A percentile compares a stretch with the other conserved stretches of the same genome.
These are phyloP conservation scores for Brettanomyces sp. DNA, from an alignment of 805 yeast species.

Conservation along the genomic window DNA sequence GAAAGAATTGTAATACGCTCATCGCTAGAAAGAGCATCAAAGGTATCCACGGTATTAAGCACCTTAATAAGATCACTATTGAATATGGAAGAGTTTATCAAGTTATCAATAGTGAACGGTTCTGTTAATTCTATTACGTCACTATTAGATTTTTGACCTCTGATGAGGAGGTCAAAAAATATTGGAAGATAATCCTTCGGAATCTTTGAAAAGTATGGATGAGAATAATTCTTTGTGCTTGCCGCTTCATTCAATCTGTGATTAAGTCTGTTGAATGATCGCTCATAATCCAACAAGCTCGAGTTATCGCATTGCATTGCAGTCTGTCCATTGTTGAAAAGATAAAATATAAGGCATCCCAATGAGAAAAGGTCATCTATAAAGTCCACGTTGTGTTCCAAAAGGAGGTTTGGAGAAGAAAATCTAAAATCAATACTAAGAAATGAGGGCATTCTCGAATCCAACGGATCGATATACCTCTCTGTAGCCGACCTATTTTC, in stretches of 20 bases:
- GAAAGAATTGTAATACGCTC: slow-evolving; percentile 65
- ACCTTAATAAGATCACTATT: slow-evolving; percentile 78
- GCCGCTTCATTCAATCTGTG: slow-evolving; percentile 14
- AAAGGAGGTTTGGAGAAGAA: slow-evolving; percentile 75
- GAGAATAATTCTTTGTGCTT: slow-evolving; percentile 33
- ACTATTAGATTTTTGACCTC: slow-evolving; percentile 28
- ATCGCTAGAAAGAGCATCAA: slow-evolving; percentile 57
- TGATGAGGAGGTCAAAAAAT: slow-evolving; percentile 42
- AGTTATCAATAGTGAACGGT: slow-evolving; percentile 44
- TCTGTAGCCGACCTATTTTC: slow-evolving; percentile 41
- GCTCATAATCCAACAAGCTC: slow-evolving; percentile 47
- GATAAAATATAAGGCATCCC: slow-evolving; percentile 64
- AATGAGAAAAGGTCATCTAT: slow-evolving; percentile 79
- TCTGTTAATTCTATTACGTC: slow-evolving; percentile 20
- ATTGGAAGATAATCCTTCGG: slow-evolving; percentile 47
- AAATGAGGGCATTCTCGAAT: slow-evolving; percentile 67
- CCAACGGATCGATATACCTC: slow-evolving; percentile 59
- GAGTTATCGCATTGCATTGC: slow-evolving; percentile 32
- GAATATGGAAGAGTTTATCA: slow-evolving; percentile 66
- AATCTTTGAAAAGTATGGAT: slow-evolving; percentile 44
- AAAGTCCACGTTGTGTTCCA: slow-evolving; percentile 53
- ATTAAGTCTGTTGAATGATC: slow-evolving; percentile 32
- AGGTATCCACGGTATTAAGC: slow-evolving; percentile 72
- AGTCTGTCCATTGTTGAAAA: slow-evolving; percentile 43
- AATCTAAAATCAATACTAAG: slow-evolving; percentile 63